Base-by-base conservation (phyloP, 495 filamentous ascomycete species). In the Wilcoxina mikolae region DNA sequence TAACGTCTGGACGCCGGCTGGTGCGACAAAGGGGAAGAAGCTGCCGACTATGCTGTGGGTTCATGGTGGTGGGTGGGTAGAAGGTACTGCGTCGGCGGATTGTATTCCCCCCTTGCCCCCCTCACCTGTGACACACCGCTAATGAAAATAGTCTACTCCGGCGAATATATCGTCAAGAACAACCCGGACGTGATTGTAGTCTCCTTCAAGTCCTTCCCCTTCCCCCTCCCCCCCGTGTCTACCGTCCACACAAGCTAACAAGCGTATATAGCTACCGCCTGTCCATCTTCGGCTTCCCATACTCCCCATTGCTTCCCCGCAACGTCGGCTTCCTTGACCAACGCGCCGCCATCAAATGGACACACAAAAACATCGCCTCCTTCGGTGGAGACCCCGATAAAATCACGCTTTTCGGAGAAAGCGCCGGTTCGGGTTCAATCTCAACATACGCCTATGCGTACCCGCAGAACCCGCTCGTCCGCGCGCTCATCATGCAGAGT, bases 301-400 rank as follows among this genome's bases (percentile, higher is more conserved):
- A 62, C 27, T 41, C 58, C 26, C 60, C 53, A 18, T 22, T 51
- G 20, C 22, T 58, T 1, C 47, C 58, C n/a, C 66, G 68, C 51
- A 80, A 77, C 56, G 68, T 78, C 10, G 81, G 80, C 1, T 71
- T 79, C 2, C 73, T 82, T 25, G 81, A 86, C 67, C 79, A 85
- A 65, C 74, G 79, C 23, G 71, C 82, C 64, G 79, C 74, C 3
- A 72, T 82, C 17, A 73, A 81, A 58, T 83, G 78, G 74, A 73
- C 84, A 0, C 72, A 76, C 26, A 73, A 76, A 55, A 84, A 85
- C 59, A 82, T 85, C 47, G 74, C 68, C 33, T 74, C 69, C 1
- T 87, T 87, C 53, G 83, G 82, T 43, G 83, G 82, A 27, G 77
- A 85, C 60, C 73, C 80, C 3, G 62, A 68, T n/a, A 76, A 74